Evolutionary conservation across 2,329 filamentous ascomycete species (phyloP).

Genomic region (Cladosporium sp.): DNA sequence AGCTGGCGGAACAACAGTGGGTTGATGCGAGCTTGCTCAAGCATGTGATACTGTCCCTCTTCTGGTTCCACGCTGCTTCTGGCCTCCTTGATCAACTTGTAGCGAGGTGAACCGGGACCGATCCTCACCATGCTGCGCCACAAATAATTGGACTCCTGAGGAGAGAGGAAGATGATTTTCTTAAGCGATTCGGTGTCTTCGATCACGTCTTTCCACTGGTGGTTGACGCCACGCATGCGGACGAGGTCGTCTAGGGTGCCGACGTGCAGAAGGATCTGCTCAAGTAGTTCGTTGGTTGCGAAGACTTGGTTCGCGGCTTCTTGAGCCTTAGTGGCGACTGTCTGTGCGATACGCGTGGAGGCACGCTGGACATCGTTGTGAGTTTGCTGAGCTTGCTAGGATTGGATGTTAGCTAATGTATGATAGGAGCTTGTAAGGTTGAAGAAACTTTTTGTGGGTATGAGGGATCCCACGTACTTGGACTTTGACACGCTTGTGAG

Average conservation of each 20-base stretch:
- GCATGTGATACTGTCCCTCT: not conserved
- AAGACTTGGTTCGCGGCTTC: not conserved
- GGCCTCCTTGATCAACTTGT: not conserved
- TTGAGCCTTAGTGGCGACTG: not conserved
- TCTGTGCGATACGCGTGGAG: not conserved
- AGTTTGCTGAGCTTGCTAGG: not conserved
- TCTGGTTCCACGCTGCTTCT: not conserved
- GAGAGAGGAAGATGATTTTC: not conserved
- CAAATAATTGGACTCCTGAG: not conserved
- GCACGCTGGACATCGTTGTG: not conserved
- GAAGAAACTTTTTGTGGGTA: no score
- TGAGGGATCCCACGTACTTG: not conserved
- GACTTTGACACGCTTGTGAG: not conserved
- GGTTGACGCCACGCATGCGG: not conserved
- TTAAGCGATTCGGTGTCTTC: not conserved
- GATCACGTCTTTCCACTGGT: not conserved
- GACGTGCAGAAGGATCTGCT: not conserved
- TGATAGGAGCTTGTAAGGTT: no score
- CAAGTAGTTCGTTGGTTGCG: not conserved
- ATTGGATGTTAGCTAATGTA: not conserved
- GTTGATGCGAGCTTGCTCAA: not conserved
- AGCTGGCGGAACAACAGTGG: not conserved
- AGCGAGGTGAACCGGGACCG: not conserved
- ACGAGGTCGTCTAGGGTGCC: not conserved
- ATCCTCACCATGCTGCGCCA: not conserved